Percentiles rank a stretch among this genome's conserved stretches.
These are phyloP conservation scores for Aspergillus sp. DNA, from an alignment of 2,329 filamentous ascomycete genomes.

Conservation along the genomic window DNA sequence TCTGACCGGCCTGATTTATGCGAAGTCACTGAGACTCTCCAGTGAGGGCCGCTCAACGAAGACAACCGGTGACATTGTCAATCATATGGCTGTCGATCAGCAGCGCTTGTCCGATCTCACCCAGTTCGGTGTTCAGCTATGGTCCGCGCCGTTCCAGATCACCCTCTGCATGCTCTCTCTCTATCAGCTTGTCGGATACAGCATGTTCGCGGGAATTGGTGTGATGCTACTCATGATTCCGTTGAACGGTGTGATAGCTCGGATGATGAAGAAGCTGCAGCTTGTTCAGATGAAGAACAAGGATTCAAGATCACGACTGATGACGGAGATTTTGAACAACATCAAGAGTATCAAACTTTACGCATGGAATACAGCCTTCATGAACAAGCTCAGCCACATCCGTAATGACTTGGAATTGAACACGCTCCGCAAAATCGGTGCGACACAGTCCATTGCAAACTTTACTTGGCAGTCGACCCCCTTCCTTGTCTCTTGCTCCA, in stretches of 20 bases:
- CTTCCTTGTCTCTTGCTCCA: constrained; percentile 95
- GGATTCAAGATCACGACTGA: constrained; percentile 85
- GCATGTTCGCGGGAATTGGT: constrained; percentile 91
- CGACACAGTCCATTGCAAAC: constrained; percentile 89
- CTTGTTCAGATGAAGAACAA: constrained; percentile 99
- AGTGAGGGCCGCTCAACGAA: constrained; percentile 89
- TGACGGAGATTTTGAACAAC: constrained; percentile 97
- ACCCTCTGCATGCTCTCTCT: constrained; percentile 91
- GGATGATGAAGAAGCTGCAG: constrained; percentile 90
- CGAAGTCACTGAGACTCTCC: constrained; percentile 84
- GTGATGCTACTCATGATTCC: constrained; percentile 99
- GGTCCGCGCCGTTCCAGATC: constrained; percentile 98
- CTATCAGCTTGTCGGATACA: constrained; percentile 90
- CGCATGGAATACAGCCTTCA: constrained; percentile 95
- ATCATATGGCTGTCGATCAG: constrained; percentile 98
- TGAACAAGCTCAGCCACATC: constrained; percentile 94
- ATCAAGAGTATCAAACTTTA: constrained; percentile 99
- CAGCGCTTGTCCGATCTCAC: constrained; percentile 92
- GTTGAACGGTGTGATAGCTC: constrained; percentile 86
- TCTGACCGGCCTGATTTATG: constrained; percentile 86
- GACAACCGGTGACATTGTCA: constrained; percentile 96
- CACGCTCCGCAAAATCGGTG: constrained; percentile 93
- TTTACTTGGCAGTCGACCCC: constrained; percentile 98
- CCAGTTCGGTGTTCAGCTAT: constrained; percentile 91
- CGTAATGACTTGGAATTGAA: constrained; percentile 94